Evolutionary conservation across 768 basidiomycete genomes (phyloP).

Genomic region (Xerocomellus amylosporus): DNA sequence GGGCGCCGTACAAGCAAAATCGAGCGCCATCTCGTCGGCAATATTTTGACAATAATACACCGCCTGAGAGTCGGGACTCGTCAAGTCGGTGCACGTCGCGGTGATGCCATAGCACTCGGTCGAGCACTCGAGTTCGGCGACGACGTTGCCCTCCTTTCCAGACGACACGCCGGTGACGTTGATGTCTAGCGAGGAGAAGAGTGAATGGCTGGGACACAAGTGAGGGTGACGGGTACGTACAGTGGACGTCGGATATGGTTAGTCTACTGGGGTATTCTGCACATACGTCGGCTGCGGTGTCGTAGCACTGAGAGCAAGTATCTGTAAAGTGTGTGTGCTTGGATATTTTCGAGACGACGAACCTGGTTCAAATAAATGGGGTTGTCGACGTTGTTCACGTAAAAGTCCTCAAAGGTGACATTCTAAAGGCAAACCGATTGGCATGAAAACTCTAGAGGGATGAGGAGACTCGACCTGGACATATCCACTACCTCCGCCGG

Average conservation of each 20-base stretch:
- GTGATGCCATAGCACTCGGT: slow-evolving; percentile 38
- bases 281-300: slow-evolving; percentile 33
- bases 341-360: not conserved
- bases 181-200: slow-evolving; percentile 24
- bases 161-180: slow-evolving; percentile 45
- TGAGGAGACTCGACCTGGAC: slow-evolving; percentile 30
- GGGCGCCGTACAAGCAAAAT: slow-evolving; percentile 26
- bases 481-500: slow-evolving; percentile 44
- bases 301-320: slow-evolving; percentile 33
- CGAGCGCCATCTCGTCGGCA: slow-evolving; percentile 29
- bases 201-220: not conserved
- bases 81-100: slow-evolving; percentile 25
- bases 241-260: slow-evolving; percentile 43
- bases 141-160: slow-evolving; percentile 36
- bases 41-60: slow-evolving; percentile 39
- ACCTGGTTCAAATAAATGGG: slow-evolving; percentile 42
- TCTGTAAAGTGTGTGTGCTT: not conserved
- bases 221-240: slow-evolving; percentile 18
- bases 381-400: slow-evolving; percentile 40
- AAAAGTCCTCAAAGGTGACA: slow-evolving; percentile 24
- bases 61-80: slow-evolving; percentile 31
- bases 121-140: slow-evolving; percentile 44
- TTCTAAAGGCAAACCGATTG: slow-evolving; percentile 8
- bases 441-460: not conserved
- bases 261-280: slow-evolving; percentile 37